These are phyloP conservation scores for Prosopis cineraria DNA, from an alignment of 306 rosid species.

Conservation along the genomic window DNA sequence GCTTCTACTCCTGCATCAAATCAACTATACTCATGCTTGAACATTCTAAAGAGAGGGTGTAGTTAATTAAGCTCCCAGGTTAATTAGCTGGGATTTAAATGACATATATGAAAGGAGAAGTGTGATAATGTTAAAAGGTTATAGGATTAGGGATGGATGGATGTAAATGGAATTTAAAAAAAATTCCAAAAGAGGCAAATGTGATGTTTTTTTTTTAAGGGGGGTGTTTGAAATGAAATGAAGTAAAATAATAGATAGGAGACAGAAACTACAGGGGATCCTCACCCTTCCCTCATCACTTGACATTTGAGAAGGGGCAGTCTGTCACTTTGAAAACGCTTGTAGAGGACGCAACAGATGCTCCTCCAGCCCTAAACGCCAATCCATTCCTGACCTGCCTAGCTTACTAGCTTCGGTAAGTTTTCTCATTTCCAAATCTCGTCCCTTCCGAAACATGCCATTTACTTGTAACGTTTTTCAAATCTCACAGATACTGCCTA, in stretches of 20 bases:
- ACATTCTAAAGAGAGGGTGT: no score
- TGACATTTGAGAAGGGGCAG: background rate
- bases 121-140: background rate
- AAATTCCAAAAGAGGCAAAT: constrained; percentile 33
- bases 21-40: no score
- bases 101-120: background rate
- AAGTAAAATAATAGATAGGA: background rate
- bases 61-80: no score
- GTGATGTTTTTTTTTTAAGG: no score
- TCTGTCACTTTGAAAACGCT: constrained; percentile 1
- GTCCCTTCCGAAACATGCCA: background rate
- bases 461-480: constrained; percentile 10
- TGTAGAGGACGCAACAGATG: constrained; percentile 10
- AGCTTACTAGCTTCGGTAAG: background rate
- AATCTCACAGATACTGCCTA: constrained; percentile 32
- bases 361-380: constrained; percentile 7
- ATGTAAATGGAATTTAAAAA: constrained; percentile 14
- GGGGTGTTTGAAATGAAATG: background rate
- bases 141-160: background rate
- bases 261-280: background rate
- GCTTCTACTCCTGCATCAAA: no score
- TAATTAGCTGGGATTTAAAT: background rate
- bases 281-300: background rate
- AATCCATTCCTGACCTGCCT: background rate
- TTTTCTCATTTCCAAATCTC: constrained; percentile 2